Percentiles rank a stretch among this genome's conserved stretches.
Evolutionary conservation across 1,139 yeast species (phyloP).

Genomic region (Citeromyces hawaiiensis): DNA sequence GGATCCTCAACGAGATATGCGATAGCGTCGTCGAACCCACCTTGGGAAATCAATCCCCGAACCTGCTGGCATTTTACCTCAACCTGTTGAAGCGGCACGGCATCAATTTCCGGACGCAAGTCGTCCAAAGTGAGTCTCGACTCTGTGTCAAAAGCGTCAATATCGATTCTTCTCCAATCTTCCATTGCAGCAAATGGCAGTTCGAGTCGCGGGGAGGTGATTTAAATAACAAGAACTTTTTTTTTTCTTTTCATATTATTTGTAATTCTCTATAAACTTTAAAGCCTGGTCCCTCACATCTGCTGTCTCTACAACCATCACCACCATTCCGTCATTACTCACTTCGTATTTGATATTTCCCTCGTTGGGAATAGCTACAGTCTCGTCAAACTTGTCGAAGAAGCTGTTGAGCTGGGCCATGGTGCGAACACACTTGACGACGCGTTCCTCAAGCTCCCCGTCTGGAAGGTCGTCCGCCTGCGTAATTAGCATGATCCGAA

Average conservation of each 20-base stretch:
- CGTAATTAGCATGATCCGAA: constrained; percentile 13
- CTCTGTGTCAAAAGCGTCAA: constrained; percentile 84
- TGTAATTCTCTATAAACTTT: constrained; percentile 11
- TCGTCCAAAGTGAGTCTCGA: constrained; percentile 49
- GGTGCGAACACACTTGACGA: constrained; percentile 29
- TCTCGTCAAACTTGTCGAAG: constrained; percentile 49
- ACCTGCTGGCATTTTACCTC: constrained; percentile 41
- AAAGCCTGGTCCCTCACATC: constrained; percentile 11
- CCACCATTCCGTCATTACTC: constrained; percentile 59
- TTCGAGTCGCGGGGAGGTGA: not conserved
- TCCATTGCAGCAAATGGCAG: constrained; percentile 7
- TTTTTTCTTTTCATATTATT: no score
- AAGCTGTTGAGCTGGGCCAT: constrained; percentile 40
- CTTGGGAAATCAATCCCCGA: constrained; percentile 54
- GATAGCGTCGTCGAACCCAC: constrained; percentile 60
- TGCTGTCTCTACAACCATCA: constrained; percentile 32
- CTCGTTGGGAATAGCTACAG: constrained; percentile 52
- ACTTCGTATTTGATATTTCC: constrained; percentile 58
- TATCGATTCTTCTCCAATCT: constrained; percentile 67
- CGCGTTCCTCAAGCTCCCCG: constrained; percentile 40
- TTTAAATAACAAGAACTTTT: no score
- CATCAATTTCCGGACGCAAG: constrained; percentile 26
- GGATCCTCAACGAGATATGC: constrained; percentile 52
- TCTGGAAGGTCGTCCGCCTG: constrained; percentile 18
- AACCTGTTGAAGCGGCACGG: constrained; percentile 37